Evolutionary conservation across 768 basidiomycete species (phyloP).

Genomic region (Leccinum fibrillosum): DNA sequence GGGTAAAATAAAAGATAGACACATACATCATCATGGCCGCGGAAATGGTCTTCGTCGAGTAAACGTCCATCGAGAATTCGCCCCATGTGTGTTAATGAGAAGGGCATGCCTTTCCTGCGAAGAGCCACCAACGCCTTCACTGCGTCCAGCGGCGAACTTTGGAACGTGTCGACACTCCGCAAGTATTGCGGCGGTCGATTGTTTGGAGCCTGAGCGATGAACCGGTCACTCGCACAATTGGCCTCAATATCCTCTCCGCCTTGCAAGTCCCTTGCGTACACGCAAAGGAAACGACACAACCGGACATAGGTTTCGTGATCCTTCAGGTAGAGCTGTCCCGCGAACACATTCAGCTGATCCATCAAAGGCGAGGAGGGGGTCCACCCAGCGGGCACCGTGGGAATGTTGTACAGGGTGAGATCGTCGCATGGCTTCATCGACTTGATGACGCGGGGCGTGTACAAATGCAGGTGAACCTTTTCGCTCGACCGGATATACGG

Average conservation of each 20-base stretch:
- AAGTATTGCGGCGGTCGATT: background rate
- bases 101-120: constrained; percentile 40
- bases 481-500: constrained; percentile 30
- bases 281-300: background rate
- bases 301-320: constrained; percentile 21
- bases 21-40: background rate
- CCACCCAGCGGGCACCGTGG: background rate
- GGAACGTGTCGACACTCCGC: constrained; percentile 25
- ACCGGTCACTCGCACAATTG: constrained; percentile 10
- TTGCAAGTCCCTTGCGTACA: background rate
- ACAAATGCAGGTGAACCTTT: background rate
- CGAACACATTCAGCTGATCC: background rate
- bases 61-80: constrained; percentile 32
- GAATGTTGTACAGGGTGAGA: background rate
- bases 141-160: constrained; percentile 33
- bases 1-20: background rate
- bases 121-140: constrained; percentile 19
- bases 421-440: background rate
- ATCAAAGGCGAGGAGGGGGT: background rate
- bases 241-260: background rate
- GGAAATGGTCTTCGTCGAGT: constrained; percentile 16
- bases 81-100: constrained; percentile 40
- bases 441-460: background rate
- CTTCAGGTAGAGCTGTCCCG: background rate
- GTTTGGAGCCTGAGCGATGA: background rate